Base-by-base conservation (phyloP, 345 rosid species). In the Chamaenerion angustifolium region DNA sequence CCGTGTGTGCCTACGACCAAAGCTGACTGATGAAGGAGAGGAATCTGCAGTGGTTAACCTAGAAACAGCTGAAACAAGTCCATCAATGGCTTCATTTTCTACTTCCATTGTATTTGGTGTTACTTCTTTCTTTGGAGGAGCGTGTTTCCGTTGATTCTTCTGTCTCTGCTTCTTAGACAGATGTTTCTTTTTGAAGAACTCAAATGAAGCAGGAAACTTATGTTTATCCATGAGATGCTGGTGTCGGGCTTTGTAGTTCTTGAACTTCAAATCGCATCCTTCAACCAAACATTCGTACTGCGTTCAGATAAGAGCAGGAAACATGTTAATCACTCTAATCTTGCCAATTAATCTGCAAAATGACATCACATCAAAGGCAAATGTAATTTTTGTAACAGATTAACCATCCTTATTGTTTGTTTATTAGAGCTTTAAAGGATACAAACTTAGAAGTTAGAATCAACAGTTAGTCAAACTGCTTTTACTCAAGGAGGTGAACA, bases 201-300 rank as follows among this genome's bases (percentile, higher is more conserved):
- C 87, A 37, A 83, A 90, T 3, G 98, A 76, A 46, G 76, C 66
- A 25, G 98, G 94, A 59, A 86, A 90, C 61, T 80, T 86, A 65
- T 90, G 98, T 66, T 79, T 90, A 78, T 83, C 95, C 25, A 79
- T 62, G 51, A 90, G 70, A 72, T 86, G 98, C 41, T 72, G 88
- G 44, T 79, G 86, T 73, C 98, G 72, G 46, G 78, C 64, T 67
- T 81, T 86, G 67, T 86, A 75, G 62, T 46, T 76, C 72, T 81
- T 83, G 70, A 83, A 83, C 71, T 79, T 86, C 68, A 78, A 45
- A 46, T 73, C 89, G 56, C 96, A 90, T 48, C 93, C 83, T 76
- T 90, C 98, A 57, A 90, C 98, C 25, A 83, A 73, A 69, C 98
- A 86, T 54, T 90, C 96, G 41, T 83, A 90, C 96, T 86, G 77